Evolutionary conservation across 108 stramenopile species (phyloP).

Genomic region (Bacterosira constricta): DNA sequence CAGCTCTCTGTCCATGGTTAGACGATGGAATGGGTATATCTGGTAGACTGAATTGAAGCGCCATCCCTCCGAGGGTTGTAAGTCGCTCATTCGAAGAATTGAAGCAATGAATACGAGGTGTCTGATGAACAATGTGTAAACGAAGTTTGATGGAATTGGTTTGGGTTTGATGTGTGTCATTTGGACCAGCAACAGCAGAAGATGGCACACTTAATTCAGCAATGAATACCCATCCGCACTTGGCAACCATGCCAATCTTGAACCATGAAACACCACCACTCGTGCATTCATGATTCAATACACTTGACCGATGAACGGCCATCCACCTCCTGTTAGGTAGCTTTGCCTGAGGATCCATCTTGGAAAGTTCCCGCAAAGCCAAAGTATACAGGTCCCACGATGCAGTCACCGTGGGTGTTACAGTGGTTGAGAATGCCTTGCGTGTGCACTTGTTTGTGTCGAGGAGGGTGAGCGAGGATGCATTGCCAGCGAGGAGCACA

Average conservation of each 20-base stretch:
- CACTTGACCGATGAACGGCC: constrained; percentile 21
- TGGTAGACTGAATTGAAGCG: constrained; percentile 48
- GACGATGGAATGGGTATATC: constrained; percentile 36
- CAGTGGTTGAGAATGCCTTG: constrained; percentile 47
- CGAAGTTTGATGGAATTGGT: neutral
- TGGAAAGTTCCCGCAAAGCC: constrained; percentile 28
- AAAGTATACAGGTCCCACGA: constrained; percentile 34
- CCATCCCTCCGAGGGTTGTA: constrained; percentile 42
- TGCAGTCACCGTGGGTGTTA: constrained; percentile 35
- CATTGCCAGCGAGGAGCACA: constrained; percentile 35
- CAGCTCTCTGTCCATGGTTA: neutral
- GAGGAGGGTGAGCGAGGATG: constrained; percentile 32
- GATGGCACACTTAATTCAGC: constrained; percentile 10
- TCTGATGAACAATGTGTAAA: constrained; percentile 34
- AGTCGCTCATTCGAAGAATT: constrained; percentile 39
- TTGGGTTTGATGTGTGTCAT: neutral
- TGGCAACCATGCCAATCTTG: constrained; percentile 29
- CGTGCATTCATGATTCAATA: constrained; percentile 17
- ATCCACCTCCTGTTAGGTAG: constrained; percentile 46
- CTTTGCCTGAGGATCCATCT: constrained; percentile 15
- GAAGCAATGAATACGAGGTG: constrained; percentile 49
- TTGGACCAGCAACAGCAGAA: neutral
- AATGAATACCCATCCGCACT: constrained; percentile 44
- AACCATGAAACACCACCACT: constrained; percentile 9
- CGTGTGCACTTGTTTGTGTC: constrained; percentile 43